A percentile compares a stretch with the other conserved stretches of the same genome.
phyloP scores from a whole-genome alignment of 768 basidiomycete species.

The Pleurotus salmoneostramineus region DNA sequence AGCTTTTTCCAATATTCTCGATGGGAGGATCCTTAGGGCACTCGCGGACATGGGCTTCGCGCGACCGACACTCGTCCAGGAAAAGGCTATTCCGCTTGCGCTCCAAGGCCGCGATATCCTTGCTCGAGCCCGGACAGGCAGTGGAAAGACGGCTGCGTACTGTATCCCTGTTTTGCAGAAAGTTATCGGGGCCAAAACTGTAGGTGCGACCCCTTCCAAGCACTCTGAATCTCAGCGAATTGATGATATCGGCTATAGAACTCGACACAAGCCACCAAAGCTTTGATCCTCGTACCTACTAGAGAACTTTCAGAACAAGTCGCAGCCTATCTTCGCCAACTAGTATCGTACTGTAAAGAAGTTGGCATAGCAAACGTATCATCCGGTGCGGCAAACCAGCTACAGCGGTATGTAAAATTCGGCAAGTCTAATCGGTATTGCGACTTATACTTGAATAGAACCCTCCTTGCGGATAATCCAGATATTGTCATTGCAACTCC shows the following conservation, averaged over 20 bases:
- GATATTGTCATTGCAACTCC: slow-evolving; percentile 82
- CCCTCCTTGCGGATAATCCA: slow-evolving; percentile 55
- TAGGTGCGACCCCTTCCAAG: slow-evolving; percentile 33
- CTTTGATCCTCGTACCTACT: slow-evolving; percentile 83
- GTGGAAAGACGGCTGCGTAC: slow-evolving; percentile 97
- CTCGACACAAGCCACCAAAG: slow-evolving; percentile 58
- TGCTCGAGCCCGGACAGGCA: slow-evolving; percentile 91
- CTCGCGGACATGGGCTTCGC: slow-evolving; percentile 90
- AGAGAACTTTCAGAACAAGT: slow-evolving; percentile 94
- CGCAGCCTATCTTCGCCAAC: slow-evolving; percentile 54
- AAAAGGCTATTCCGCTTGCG: slow-evolving; percentile 88
- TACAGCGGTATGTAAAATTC: slow-evolving; percentile 58
- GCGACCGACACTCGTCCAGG: slow-evolving; percentile 88
- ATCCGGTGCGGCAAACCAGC: slow-evolving; percentile 61
- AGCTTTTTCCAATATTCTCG: slow-evolving; percentile 74
- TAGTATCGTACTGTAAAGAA: slow-evolving; percentile 79
- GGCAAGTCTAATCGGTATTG: not conserved
- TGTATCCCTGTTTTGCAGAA: slow-evolving; percentile 90
- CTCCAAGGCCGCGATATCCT: slow-evolving; percentile 88
- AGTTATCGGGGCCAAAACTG: slow-evolving; percentile 75
- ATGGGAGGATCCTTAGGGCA: slow-evolving; percentile 80
- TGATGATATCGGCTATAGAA: slow-evolving; percentile 27
- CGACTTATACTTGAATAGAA: slow-evolving; percentile 8
- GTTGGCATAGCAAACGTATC: slow-evolving; percentile 74
- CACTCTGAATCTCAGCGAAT: not conserved